These are phyloP conservation scores for Fusarium tricinctum DNA, from an alignment of 2,329 filamentous ascomycete genomes.

Conservation along the genomic window DNA sequence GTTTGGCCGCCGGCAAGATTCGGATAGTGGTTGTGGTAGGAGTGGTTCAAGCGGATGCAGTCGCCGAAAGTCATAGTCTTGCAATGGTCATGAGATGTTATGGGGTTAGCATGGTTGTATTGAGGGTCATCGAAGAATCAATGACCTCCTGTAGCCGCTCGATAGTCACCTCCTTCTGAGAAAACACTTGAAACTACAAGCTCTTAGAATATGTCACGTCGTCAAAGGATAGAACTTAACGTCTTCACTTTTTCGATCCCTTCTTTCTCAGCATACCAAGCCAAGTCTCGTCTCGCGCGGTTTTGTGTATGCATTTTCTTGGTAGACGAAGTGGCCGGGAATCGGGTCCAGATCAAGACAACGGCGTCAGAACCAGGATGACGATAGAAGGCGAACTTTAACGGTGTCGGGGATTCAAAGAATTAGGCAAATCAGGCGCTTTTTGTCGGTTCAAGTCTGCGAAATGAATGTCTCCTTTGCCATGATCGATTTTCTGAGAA, in stretches of 20 bases:
- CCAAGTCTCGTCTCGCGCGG: constrained; percentile 15
- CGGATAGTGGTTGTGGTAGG: constrained; percentile 67
- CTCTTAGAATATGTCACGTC: not conserved
- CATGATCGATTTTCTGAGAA: constrained; percentile 1
- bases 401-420: not conserved
- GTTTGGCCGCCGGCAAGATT: constrained; percentile 54
- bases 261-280: constrained; percentile 2
- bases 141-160: not conserved
- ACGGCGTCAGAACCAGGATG: constrained; percentile 4
- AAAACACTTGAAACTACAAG: not conserved
- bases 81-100: constrained; percentile 35
- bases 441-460: not conserved
- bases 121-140: constrained; percentile 56
- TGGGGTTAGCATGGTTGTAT: constrained; percentile 60
- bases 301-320: constrained; percentile 18
- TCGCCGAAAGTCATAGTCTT: constrained; percentile 31
- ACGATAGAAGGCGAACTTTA: constrained; percentile 20
- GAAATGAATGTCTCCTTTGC: constrained; percentile 6
- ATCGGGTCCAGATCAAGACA: constrained; percentile 30
- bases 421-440: not conserved
- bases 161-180: not conserved
- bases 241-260: not conserved
- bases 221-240: not conserved
- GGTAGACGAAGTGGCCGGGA: not conserved
- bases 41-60: constrained; percentile 63